Evolutionary conservation across 1,139 yeast species (phyloP), one percentile per base, ranked within the genome.

Genomic region (Magnusiomyces fungicola): DNA sequence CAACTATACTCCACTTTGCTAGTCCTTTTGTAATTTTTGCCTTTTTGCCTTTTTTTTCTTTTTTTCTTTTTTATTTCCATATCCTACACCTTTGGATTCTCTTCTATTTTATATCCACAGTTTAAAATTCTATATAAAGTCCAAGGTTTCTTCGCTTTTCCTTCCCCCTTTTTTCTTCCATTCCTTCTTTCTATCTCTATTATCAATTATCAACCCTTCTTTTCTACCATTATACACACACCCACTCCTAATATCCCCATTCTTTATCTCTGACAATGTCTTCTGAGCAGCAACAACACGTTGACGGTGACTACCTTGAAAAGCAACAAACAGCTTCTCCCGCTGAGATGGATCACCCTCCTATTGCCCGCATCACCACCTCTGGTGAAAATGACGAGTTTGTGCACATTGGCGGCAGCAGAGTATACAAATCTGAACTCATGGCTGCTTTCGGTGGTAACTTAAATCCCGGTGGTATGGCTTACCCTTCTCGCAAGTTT

Each of bases 381-480:
- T 51, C 54, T 1, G 54, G 54, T 14, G 49, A 44, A 14, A 38
- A 69, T 54, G 58, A 80, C 38, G 83, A 81, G 49, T 80, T 77
- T 61, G 71, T 85, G 53, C 79, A 72, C 56, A 75, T 85, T 56
- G 95, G 95, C 16, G 75, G 78, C 57, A 81, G 82, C 53, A 79
- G 75, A 61, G 84, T 82, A 57, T 71, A 76, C 52, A 76, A 75
- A 58, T 69, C 74, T 47, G 87, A 81, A 47, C 73, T 82, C 53
- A 68, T 72, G 49, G 65, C 68, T 39, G 88, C 88, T 5, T 81
- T 81, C 58, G 88, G 87, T 59, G 90, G 90, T 75, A 71, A 76
- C 29, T 56, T 81, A 63, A 79, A 78, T 58, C 74, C 88, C 9
- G 89, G 87, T 61, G 69, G 73, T 52, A 61, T 78, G 24, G 78